These are phyloP conservation scores for Microbotryum lychnidis-dioicae DNA, from an alignment of 1,284 basidiomycete genomes.

Conservation along the genomic window DNA sequence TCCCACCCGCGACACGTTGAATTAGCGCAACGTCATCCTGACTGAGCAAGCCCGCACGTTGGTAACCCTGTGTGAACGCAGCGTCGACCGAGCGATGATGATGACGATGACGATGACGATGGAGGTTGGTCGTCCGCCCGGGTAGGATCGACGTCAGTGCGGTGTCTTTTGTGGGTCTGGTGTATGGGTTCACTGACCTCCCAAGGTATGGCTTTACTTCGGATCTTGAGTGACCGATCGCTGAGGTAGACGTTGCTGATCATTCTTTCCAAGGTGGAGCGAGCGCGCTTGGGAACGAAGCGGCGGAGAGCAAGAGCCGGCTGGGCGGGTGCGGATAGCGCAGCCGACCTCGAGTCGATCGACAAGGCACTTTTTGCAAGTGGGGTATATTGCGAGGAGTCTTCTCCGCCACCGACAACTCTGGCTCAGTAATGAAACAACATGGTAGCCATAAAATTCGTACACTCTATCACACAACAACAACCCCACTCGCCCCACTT, in stretches of 20 bases:
- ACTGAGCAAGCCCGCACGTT: constrained; percentile 83
- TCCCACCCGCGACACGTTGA: constrained; percentile 58
- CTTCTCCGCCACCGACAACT: no score
- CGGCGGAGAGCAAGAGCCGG: neutral
- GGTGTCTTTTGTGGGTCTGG: no score
- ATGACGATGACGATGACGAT: neutral
- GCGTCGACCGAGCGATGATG: neutral
- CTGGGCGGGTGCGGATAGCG: no score
- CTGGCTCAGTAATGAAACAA: neutral
- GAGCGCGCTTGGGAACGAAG: neutral
- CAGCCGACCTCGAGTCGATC: no score
- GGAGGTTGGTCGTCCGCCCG: no score
- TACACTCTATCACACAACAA: no score
- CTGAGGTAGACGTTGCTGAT: constrained; percentile 82
- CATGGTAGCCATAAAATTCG: neutral
- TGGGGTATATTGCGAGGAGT: no score
- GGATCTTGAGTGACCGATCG: constrained; percentile 76
- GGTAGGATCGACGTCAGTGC: neutral
- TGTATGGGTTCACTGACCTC: constrained; percentile 53
- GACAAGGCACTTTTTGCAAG: no score
- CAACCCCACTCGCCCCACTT: no score
- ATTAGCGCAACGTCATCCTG: constrained; percentile 82
- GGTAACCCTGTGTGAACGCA: constrained; percentile 65
- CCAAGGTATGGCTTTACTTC: constrained; percentile 88
- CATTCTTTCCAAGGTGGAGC: neutral